Base-by-base conservation (phyloP, 2,329 filamentous ascomycete species). In the Ceratocystis alfenasii region DNA sequence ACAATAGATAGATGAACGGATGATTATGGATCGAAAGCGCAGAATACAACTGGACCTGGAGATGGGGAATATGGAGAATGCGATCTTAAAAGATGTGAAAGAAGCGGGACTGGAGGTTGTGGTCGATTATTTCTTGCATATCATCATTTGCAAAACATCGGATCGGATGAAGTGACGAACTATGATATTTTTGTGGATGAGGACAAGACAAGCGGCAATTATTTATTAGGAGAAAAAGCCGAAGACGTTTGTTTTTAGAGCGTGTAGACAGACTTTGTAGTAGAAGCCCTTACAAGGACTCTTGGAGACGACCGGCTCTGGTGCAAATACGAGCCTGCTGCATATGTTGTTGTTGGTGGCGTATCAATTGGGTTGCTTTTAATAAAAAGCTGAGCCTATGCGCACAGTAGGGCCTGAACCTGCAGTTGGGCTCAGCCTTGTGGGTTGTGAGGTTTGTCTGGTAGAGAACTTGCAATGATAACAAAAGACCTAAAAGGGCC, bases 61-160 rank as follows among this genome's bases (percentile, higher is more conserved):
- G 10, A 50, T 50, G 7, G 5, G 46, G n/a, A n/a, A 50, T 20
- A 55, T 17, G 20, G 22, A 28, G 50, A 30, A 55, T 55, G 6
- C 53, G 12, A 57, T 57, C 53, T 57, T 57, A 57, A 28, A 57
- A 57, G 53, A 57, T 28, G 4, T 6, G 22, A 30, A 57, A 57
- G 53, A 57, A 57, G 30, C 25, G 25, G 53, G 53, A 28, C 22
- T 57, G 10, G 25, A 30, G 22, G 53, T 5, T 57, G 53, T 22
- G 15, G 25, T 28, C 17, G 53, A 30, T 30, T 57, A 57, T 33
- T 33, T 28, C 53, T 57, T 28, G 53, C 53, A 57, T n/a, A 57
- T 57, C 53, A 28, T 57, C 25, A 57, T 57, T 57, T 57, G 30
- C 53, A 30, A 25, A 55, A 25, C 50, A 55, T 55, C 22, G 12